Evolutionary conservation across 2,329 filamentous ascomycete genomes (phyloP).

Genomic region (Periconia macrospinosa): DNA sequence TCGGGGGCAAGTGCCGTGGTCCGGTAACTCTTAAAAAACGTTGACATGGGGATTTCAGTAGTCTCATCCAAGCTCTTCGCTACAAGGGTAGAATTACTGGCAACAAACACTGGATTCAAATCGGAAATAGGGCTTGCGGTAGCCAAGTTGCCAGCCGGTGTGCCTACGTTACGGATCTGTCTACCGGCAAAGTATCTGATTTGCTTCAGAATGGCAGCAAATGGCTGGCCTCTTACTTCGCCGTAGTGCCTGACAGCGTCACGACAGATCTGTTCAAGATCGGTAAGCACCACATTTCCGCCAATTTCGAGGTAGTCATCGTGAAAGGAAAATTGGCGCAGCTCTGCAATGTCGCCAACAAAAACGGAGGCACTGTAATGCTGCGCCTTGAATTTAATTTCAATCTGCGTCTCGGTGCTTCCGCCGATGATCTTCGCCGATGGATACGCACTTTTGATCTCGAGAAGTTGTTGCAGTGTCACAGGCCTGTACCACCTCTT

Average conservation of each 20-base stretch:
- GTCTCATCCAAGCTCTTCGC: conserved; percentile 75
- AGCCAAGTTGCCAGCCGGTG: conserved; percentile 88
- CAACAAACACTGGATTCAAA: conserved; percentile 90
- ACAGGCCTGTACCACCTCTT: conserved; percentile 93
- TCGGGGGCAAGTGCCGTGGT: conserved; percentile 78
- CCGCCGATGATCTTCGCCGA: conserved; percentile 93
- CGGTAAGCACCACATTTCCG: conserved; percentile 88
- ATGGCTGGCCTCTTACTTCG: conserved; percentile 70
- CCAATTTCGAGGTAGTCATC: conserved; percentile 87
- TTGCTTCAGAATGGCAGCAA: conserved; percentile 90
- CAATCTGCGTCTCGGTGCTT: conserved; percentile 96
- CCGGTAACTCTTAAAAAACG: conserved; percentile 92
- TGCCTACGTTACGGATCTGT: conserved; percentile 97
- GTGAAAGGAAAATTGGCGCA: conserved; percentile 78
- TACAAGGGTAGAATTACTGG: conserved; percentile 77
- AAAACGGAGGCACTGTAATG: conserved; percentile 88
- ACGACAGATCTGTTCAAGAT: conserved; percentile 82
- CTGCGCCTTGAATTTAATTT: conserved; percentile 96
- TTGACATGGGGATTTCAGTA: conserved; percentile 84
- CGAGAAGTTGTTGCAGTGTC: conserved; percentile 81
- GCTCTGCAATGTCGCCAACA: conserved; percentile 88
- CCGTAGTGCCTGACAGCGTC: conserved; percentile 82
- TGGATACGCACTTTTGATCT: conserved; percentile 86
- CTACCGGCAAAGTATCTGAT: conserved; percentile 92
- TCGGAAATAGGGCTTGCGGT: conserved; percentile 97